These are phyloP conservation scores for Cinnamomum micranthum DNA, from an alignment of 164 flowering plant species.

Conservation along the genomic window DNA sequence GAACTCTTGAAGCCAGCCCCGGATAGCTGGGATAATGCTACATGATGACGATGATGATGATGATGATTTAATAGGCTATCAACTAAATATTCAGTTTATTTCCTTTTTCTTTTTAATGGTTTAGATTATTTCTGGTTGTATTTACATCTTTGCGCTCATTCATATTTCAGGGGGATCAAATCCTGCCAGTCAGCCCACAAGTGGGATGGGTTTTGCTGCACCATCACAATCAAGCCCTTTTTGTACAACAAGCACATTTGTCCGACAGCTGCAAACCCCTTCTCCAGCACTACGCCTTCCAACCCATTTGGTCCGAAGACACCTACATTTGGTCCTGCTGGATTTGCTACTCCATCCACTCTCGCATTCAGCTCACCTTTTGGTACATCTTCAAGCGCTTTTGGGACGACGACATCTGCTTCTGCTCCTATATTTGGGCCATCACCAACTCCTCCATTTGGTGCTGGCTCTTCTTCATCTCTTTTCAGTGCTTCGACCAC, in stretches of 20 bases:
- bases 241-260: constrained; percentile 44
- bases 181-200: constrained; percentile 63
- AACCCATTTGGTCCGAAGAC: constrained; percentile 64
- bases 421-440: constrained; percentile 49
- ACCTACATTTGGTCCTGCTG: constrained; percentile 35
- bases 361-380: constrained; percentile 56
- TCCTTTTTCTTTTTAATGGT: neutral
- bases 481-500: constrained; percentile 47
- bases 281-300: constrained; percentile 47
- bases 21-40: too few species aligned
- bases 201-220: constrained; percentile 39
- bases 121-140: neutral
- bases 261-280: constrained; percentile 54
- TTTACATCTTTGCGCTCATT: neutral
- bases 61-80: neutral
- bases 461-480: constrained; percentile 43
- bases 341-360: constrained; percentile 49
- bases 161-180: constrained; percentile 70
- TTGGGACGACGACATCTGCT: constrained; percentile 50
- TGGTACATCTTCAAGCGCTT: constrained; percentile 44
- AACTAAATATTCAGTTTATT: neutral
- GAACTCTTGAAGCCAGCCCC: too few species aligned
- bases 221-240: constrained; percentile 47
- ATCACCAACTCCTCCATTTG: constrained; percentile 53
- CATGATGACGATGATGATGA: too few species aligned